Conservation (phyloP, 768 basidiomycete species). For the Suillus weaverae region DNA sequence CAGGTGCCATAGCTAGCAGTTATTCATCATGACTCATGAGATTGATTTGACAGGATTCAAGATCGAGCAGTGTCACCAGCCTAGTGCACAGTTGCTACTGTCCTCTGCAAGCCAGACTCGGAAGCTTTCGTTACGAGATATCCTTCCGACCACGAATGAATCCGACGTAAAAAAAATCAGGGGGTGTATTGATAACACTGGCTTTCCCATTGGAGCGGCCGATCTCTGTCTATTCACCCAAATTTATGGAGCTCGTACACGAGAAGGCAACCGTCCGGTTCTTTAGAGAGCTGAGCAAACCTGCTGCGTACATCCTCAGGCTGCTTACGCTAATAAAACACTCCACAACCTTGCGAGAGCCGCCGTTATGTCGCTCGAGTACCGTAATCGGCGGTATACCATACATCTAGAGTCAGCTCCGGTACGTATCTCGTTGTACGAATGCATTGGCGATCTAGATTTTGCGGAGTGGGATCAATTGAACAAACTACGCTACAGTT, state of each 20-base stretch:
- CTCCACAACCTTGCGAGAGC: not conserved
- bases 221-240: too few species aligned
- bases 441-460: not conserved
- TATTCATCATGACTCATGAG: not conserved
- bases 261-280: too few species aligned
- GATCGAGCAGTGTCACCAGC: not conserved
- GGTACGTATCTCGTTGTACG: not conserved
- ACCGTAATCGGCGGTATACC: not conserved
- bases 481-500: not conserved
- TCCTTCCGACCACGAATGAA: too few species aligned
- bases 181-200: too few species aligned
- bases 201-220: too few species aligned
- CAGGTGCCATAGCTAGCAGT: not conserved
- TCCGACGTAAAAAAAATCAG: too few species aligned
- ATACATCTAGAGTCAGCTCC: not conserved
- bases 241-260: too few species aligned
- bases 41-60: not conserved
- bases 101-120: too few species aligned
- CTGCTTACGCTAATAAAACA: too few species aligned
- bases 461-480: not conserved
- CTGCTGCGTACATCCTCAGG: too few species aligned
- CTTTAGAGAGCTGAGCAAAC: too few species aligned
- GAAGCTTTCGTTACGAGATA: too few species aligned
- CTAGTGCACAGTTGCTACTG: not conserved
- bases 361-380: not conserved